phyloP scores from a whole-genome alignment of 176 grass and related monocot genomes.

The Carex cristatella region DNA sequence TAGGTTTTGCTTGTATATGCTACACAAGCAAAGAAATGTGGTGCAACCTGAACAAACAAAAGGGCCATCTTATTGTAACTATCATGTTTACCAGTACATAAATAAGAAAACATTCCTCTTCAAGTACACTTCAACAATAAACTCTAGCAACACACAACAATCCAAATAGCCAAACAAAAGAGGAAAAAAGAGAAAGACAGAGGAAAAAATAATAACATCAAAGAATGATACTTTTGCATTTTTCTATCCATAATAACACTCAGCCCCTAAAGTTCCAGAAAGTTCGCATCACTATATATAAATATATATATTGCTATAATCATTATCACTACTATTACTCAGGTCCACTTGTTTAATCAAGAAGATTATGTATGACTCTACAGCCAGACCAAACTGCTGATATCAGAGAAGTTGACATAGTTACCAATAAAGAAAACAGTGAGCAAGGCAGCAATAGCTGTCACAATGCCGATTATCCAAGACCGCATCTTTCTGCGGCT shows the following conservation, averaged over 20 bases:
- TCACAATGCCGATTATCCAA: constrained; percentile 41
- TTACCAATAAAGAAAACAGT: constrained; percentile 55
- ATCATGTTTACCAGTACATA: constrained; percentile 13
- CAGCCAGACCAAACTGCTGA: constrained; percentile 21
- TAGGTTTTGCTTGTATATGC: neutral
- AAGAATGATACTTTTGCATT: constrained; percentile 21
- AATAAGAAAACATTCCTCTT: constrained; percentile 26
- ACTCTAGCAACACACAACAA: constrained; percentile 18
- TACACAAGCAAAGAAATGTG: neutral
- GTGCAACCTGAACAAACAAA: neutral
- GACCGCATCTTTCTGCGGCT: constrained; percentile 47
- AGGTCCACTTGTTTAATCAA: constrained; percentile 5
- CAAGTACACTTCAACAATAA: constrained; percentile 24
- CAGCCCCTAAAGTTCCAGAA: constrained; percentile 12
- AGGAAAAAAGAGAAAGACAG: constrained; percentile 1
- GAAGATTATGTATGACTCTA: constrained; percentile 14
- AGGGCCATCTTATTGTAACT: constrained; percentile 14
- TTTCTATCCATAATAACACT: constrained; percentile 17
- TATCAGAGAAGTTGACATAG: constrained; percentile 41
- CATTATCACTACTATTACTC: constrained; percentile 23
- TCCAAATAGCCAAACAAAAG: constrained; percentile 21
- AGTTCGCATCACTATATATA: constrained; percentile 16
- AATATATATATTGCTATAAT: constrained; percentile 22
- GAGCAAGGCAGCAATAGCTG: constrained; percentile 32
- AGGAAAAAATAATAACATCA: neutral